Evolutionary conservation across 768 basidiomycete species (phyloP).

Genomic region (Clitopilus passeckerianus): DNA sequence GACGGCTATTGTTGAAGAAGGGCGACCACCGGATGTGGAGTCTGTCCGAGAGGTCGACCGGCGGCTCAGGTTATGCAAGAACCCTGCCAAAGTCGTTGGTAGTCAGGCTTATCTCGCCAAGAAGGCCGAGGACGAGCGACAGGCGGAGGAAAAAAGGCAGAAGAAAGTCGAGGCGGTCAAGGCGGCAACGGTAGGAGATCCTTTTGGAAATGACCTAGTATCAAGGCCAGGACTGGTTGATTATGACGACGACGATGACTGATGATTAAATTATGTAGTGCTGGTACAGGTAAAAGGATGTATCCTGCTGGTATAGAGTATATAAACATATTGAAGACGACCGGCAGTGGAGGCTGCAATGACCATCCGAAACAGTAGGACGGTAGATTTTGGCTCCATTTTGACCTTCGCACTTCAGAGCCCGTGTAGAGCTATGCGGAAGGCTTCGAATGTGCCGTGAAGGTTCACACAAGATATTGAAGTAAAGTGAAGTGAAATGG

Average conservation of each 20-base stretch:
- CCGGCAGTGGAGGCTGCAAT: background rate
- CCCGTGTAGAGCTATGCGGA: constrained; percentile 26
- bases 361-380: background rate
- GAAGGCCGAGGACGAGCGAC: constrained; percentile 66
- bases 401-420: constrained; percentile 54
- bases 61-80: constrained; percentile 83
- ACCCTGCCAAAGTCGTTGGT: constrained; percentile 94
- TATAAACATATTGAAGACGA: background rate
- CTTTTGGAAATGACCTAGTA: constrained; percentile 58
- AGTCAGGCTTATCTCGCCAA: constrained; percentile 75
- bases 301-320: background rate
- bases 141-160: constrained; percentile 63
- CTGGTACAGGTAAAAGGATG: background rate
- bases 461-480: constrained; percentile 16
- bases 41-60: constrained; percentile 86
- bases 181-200: constrained; percentile 52
- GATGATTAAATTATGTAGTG: background rate
- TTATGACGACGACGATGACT: constrained; percentile 41
- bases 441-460: constrained; percentile 59
- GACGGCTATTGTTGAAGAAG: constrained; percentile 44
- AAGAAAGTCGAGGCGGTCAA: constrained; percentile 48
- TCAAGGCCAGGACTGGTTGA: constrained; percentile 38
- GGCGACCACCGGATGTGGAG: constrained; percentile 71
- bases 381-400: constrained; percentile 49
- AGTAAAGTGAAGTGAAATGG: background rate